Conservation (phyloP, 371 early-diverging fungal genomes). For the Rhizomucor pusillus region DNA sequence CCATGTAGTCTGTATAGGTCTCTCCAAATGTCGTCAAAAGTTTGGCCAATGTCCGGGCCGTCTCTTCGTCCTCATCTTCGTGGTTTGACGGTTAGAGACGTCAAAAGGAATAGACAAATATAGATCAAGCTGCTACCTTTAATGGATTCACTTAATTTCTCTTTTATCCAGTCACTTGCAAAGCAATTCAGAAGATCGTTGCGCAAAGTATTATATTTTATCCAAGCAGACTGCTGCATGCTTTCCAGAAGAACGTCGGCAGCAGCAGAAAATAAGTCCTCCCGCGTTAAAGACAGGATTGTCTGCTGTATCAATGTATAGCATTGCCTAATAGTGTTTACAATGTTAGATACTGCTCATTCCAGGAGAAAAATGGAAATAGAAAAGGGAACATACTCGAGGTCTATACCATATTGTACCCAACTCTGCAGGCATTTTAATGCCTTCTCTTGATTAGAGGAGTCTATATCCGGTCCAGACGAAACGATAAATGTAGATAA, state of each 20-base stretch:
- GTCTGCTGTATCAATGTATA: constrained; percentile 44
- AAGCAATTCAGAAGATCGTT: constrained; percentile 55
- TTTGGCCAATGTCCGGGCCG: constrained; percentile 53
- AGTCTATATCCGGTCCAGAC: too few species aligned
- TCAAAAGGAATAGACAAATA: not conserved
- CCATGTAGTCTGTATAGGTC: constrained; percentile 62
- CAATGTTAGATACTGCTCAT: too few species aligned
- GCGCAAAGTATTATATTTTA: constrained; percentile 40
- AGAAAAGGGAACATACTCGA: constrained; percentile 42
- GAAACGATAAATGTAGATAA: constrained; percentile 20
- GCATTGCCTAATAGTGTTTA: constrained; percentile 24
- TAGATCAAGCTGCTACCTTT: constrained; percentile 30
- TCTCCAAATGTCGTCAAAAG: constrained; percentile 71
- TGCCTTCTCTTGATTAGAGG: constrained; percentile 37
- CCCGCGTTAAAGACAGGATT: constrained; percentile 38
- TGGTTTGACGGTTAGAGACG: too few species aligned
- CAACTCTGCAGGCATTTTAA: constrained; percentile 59
- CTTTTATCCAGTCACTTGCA: constrained; percentile 49
- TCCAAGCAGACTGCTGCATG: constrained; percentile 43
- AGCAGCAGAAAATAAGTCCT: constrained; percentile 46
- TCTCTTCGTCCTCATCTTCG: constrained; percentile 56
- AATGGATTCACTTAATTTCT: constrained; percentile 43
- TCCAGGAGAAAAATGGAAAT: not conserved
- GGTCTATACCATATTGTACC: constrained; percentile 60
- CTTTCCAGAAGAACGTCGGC: constrained; percentile 55